Percentiles rank a stretch among this genome's conserved stretches.
These are phyloP conservation scores for Mycosarcoma maydis DNA, from an alignment of 1,284 basidiomycete genomes.

Conservation along the genomic window DNA sequence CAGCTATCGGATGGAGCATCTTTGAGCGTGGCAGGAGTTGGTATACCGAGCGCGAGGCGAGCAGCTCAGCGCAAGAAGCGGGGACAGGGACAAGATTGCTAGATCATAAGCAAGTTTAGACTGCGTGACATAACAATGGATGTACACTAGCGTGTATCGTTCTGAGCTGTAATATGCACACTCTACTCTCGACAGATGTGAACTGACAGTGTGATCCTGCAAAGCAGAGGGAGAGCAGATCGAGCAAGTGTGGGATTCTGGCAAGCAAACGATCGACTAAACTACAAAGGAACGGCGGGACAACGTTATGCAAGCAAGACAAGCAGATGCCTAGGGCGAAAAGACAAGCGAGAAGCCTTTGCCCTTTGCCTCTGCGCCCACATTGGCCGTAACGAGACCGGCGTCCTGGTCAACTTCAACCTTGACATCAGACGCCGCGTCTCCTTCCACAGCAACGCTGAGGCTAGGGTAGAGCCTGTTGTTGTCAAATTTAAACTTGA, in stretches of 20 bases:
- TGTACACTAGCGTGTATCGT: too few relatives aligned
- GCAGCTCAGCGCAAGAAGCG: not conserved
- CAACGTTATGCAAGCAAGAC: too few relatives aligned
- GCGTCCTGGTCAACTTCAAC: constrained; percentile 38
- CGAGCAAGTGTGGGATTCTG: not conserved
- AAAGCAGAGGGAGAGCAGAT: not conserved
- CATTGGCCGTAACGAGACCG: constrained; percentile 44
- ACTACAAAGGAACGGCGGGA: not conserved
- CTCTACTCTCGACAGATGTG: too few relatives aligned
- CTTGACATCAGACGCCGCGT: constrained; percentile 37
- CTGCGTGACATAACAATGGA: too few relatives aligned
- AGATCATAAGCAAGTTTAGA: constrained; percentile 28
- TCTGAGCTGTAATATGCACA: too few relatives aligned
- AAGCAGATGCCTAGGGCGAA: constrained; percentile 18
- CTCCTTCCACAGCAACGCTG: constrained; percentile 48
- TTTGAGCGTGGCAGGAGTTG: constrained; percentile 58
- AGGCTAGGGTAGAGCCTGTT: constrained; percentile 49
- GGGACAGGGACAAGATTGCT: not conserved
- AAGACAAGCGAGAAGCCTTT: constrained; percentile 50
- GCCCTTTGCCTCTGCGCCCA: constrained; percentile 43
- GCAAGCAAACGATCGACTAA: not conserved
- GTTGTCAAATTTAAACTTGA: constrained; percentile 53
- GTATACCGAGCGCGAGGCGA: constrained; percentile 40
- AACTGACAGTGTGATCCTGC: too few relatives aligned
- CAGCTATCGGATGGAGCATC: constrained; percentile 65